These are phyloP conservation scores for Hanseniaspora pseudoguilliermondii DNA, from an alignment of 805 yeast genomes.

Conservation along the genomic window DNA sequence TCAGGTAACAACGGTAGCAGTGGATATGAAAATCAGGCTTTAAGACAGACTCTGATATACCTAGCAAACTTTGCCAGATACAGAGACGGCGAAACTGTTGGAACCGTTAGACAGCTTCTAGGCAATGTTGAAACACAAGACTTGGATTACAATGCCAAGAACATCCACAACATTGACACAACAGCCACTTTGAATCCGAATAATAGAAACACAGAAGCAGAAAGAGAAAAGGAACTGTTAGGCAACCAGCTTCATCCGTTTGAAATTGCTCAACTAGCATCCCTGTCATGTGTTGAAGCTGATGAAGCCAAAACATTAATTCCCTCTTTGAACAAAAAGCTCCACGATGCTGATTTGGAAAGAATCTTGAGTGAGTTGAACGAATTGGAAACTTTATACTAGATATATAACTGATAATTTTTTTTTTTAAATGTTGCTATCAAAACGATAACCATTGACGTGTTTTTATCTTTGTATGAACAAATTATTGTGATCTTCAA, in stretches of 20 bases:
- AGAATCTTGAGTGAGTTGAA: constrained; percentile 78
- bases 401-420: background rate
- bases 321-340: constrained; percentile 73
- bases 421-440: too few species aligned
- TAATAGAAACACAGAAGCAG: background rate
- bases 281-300: constrained; percentile 87
- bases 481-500: background rate
- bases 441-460: too few species aligned
- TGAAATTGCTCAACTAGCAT: constrained; percentile 80
- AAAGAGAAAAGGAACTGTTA: constrained; percentile 19
- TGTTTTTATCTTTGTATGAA: too few species aligned
- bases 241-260: constrained; percentile 68
- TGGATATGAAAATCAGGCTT: constrained; percentile 65
- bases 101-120: constrained; percentile 81
- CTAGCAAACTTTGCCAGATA: constrained; percentile 77
- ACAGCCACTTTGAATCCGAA: background rate
- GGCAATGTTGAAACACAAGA: constrained; percentile 33
- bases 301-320: constrained; percentile 92
- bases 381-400: constrained; percentile 38
- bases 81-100: constrained; percentile 81
- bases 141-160: constrained; percentile 34
- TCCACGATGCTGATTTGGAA: constrained; percentile 76
- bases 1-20: constrained; percentile 2
- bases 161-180: constrained; percentile 9
- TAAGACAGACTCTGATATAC: constrained; percentile 84